Evolutionary conservation across 2,329 filamentous ascomycete genomes (phyloP), one percentile per base, ranked within the genome.

Genomic region (Colletotrichum echinochloae): DNA sequence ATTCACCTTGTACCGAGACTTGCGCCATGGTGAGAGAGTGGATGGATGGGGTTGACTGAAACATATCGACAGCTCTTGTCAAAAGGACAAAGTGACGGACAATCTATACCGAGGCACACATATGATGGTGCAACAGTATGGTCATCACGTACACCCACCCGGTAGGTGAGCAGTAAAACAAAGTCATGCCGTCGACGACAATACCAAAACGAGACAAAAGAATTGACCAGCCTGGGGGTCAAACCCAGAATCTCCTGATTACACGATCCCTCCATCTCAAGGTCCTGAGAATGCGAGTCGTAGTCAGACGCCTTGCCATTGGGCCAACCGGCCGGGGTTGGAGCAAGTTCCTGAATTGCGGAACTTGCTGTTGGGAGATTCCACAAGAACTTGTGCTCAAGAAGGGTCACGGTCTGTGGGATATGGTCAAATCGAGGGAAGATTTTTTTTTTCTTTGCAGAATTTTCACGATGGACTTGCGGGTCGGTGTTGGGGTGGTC

Each of bases 221-320:
- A 44, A 23, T 55, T 71, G 68, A 71, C 68, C 68, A 71, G 68
- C 68, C 68, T 71, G 68, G 68, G 68, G 68, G 68, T 71, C 68
- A 65, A 71, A 71, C 68, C 68, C 68, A 71, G 68, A 71, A 71
- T 71, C 68, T 71, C 68, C 68, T 71, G 68, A 71, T 71, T 18
- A 16, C 63, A 70, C 56, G n/a, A 39, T 16, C 16, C 23, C 30
- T 16, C 44, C 8, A 3, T 1, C 16, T 41, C 4, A 2, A 11
- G 2, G n/a, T n/a, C n/a, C n/a, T n/a, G 12, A 4, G 18, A 16
- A 11, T 18, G 0, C 5, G 35, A 41, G 20, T 81, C 79, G 80
- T 81, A 81, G 80, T 82, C 80, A 82, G 79, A 81, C 80, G 80
- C 79, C 80, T 81, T 82, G 79, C 76, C 80, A 81, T 80, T 80